Percentiles rank a stretch among this genome's conserved stretches.
Conservation (phyloP, 2,329 filamentous ascomycete genomes). For the Stemphylium beticola region DNA sequence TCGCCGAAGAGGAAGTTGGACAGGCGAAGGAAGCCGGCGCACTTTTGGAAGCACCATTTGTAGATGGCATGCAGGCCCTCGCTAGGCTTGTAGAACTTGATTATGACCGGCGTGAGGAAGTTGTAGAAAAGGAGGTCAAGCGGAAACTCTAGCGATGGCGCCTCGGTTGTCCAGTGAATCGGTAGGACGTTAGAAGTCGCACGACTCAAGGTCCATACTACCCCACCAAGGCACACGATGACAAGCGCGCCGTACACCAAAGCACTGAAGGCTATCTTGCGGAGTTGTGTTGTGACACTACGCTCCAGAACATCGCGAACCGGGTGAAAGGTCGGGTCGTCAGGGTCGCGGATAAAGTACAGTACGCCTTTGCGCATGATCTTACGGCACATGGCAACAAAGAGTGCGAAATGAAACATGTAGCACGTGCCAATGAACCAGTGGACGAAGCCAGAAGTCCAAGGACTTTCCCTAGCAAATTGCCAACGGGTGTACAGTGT, state of each 20-base stretch:
- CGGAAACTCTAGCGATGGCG: slow-evolving; percentile 92
- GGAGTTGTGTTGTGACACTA: slow-evolving; percentile 87
- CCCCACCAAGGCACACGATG: slow-evolving; percentile 89
- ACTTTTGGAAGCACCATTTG: slow-evolving; percentile 93
- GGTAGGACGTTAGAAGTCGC: slow-evolving; percentile 76
- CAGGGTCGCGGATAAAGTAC: slow-evolving; percentile 97
- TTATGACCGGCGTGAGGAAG: slow-evolving; percentile 86
- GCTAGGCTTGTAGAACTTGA: slow-evolving; percentile 83
- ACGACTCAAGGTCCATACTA: slow-evolving; percentile 87
- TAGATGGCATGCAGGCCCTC: slow-evolving; percentile 86
- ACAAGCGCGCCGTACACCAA: slow-evolving; percentile 94
- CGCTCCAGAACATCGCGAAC: slow-evolving; percentile 95
- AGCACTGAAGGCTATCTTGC: slow-evolving; percentile 95
- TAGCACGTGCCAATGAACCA: slow-evolving; percentile 99
- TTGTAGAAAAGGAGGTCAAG: slow-evolving; percentile 96
- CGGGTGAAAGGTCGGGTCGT: slow-evolving; percentile 97
- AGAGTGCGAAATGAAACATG: slow-evolving; percentile 99
- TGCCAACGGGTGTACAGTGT: slow-evolving; percentile 77
- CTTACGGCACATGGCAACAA: slow-evolving; percentile 98
- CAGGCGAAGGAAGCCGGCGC: slow-evolving; percentile 78
- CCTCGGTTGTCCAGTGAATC: slow-evolving; percentile 90
- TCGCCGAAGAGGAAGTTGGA: slow-evolving; percentile 95
- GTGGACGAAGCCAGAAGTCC: slow-evolving; percentile 93
- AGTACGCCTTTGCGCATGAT: slow-evolving; percentile 94
- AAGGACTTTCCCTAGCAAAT: slow-evolving; percentile 79